A percentile compares a stretch with the other conserved stretches of the same genome.
phyloP scores from a whole-genome alignment of 495 filamentous ascomycete species.

The Podospora tetraspora region DNA sequence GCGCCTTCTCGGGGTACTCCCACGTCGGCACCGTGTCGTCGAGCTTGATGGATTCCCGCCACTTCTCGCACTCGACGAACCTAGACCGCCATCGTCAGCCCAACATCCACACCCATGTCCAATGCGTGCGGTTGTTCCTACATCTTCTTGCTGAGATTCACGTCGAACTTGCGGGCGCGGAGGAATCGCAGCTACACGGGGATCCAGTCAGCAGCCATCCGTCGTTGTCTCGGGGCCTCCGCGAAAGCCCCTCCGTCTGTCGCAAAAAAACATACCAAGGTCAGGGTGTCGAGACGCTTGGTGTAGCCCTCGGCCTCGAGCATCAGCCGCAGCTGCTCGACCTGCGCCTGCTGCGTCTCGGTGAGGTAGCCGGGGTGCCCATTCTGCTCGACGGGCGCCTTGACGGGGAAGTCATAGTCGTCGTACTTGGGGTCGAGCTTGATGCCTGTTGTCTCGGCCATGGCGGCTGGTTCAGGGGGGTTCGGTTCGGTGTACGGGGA shows the following conservation, averaged over 20 bases:
- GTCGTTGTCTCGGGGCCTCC: not conserved
- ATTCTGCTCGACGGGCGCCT: conserved; percentile 56
- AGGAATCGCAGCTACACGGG: conserved; percentile 70
- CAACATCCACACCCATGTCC: not conserved
- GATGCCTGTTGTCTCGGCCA: conserved; percentile 34
- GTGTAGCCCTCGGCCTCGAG: conserved; percentile 81
- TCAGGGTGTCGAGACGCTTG: conserved; percentile 84
- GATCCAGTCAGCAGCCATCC: conserved; percentile 16
- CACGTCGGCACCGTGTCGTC: conserved; percentile 77
- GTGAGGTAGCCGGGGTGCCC: conserved; percentile 91
- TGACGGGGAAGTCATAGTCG: conserved; percentile 88
- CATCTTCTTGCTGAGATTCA: conserved; percentile 79
- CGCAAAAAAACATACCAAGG: conserved; percentile 54
- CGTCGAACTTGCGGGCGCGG: conserved; percentile 90
- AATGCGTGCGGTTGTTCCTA: conserved; percentile 39
- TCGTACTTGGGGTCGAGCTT: conserved; percentile 86
- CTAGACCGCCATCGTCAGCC: conserved; percentile 40
- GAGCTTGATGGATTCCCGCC: conserved; percentile 76
- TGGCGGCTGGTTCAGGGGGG: conserved; percentile 14
- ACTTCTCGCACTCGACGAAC: conserved; percentile 88
- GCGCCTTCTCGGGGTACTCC: conserved; percentile 79
- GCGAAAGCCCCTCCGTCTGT: no score
- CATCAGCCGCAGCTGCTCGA: conserved; percentile 74
- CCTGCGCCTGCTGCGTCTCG: conserved; percentile 80
- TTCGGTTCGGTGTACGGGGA: not conserved